Evolutionary conservation across 1,284 basidiomycete genomes (phyloP), one percentile per base, ranked within the genome.

Genomic region (Sutorius eximius): DNA sequence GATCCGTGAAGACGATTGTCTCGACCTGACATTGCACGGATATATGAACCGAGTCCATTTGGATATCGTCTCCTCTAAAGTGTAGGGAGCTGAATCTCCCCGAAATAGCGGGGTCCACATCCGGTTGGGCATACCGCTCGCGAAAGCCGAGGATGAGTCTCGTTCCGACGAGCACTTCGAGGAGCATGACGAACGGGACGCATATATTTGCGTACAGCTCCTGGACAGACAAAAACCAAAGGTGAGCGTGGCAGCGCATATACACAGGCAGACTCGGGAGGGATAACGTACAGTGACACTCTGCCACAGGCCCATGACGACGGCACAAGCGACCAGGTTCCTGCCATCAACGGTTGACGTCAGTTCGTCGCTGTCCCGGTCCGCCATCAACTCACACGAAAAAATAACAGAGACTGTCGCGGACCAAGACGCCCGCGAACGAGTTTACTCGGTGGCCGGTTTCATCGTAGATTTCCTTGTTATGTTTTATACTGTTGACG

Each of bases 141-240:
- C 69, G 69, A 44, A 72, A 69, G 30, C 61, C 57, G 45, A 72
- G 65, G 33, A 69, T 70, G 40, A 72, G 66, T 30, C 68, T 58
- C n/a, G 69, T 70, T 1, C 67, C 70, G 15, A 71, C 54, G 18
- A 71, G 29, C 18, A 67, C 58, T 40, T 72, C 70, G 22, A 69
- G 57, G 10, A 71, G 45, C 70, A 71, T 70, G 42, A 72, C 66
- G 29, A 69, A 59, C 2, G 67, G 69, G n/a, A 68, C 51, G 30
- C 65, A 71, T 46, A 71, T 52, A 16, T 67, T 72, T 11, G 70
- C 69, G 18, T 68, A 67, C 16, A 59, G 33, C 5, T 48, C 56
- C 67, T 69, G 38, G 18, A 41, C 34, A 12, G 3, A 27, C 6
- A 22, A 42, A n/a, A 10, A 16, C 9, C 16, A 30, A 29, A 15